Conservation (phyloP, 352 stramenopile genomes). For the Phytopythium montanum region DNA sequence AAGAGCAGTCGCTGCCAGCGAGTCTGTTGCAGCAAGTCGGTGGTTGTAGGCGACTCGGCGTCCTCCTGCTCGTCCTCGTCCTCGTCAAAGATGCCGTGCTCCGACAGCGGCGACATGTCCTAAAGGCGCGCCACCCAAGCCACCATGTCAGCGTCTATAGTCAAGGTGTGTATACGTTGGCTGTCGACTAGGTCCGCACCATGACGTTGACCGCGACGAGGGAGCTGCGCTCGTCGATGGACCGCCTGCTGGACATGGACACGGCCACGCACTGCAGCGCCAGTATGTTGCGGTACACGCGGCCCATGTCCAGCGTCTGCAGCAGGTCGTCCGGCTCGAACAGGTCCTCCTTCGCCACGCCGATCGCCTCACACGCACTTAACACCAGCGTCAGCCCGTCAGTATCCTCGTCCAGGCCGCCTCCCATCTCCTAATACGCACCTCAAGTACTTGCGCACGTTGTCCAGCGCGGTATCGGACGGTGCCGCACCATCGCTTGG, state of each 20-base stretch:
- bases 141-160: not conserved
- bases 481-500: not conserved
- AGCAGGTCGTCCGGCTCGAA: conserved; percentile 79
- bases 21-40: conserved; percentile 47
- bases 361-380: conserved; percentile 67
- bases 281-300: conserved; percentile 82
- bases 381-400: not conserved
- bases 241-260: conserved; percentile 69
- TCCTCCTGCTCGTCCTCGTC: conserved; percentile 38
- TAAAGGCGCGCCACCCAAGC: conserved; percentile 4
- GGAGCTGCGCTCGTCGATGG: conserved; percentile 76
- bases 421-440: conserved; percentile 14
- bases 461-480: conserved; percentile 20
- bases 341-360: conserved; percentile 49
- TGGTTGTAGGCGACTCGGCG: conserved; percentile 39
- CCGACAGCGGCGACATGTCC: conserved; percentile 42
- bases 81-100: conserved; percentile 37
- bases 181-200: conserved; percentile 10
- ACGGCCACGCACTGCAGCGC: conserved; percentile 68
- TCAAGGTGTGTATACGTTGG: too few relatives aligned
- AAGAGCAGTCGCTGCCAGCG: conserved; percentile 58
- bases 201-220: conserved; percentile 26
- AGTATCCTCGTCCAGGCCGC: too few relatives aligned
- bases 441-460: conserved; percentile 67
- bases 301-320: conserved; percentile 47